Conservation (phyloP, 2,329 filamentous ascomycete species). For the Nothomitra cinnamomea region DNA sequence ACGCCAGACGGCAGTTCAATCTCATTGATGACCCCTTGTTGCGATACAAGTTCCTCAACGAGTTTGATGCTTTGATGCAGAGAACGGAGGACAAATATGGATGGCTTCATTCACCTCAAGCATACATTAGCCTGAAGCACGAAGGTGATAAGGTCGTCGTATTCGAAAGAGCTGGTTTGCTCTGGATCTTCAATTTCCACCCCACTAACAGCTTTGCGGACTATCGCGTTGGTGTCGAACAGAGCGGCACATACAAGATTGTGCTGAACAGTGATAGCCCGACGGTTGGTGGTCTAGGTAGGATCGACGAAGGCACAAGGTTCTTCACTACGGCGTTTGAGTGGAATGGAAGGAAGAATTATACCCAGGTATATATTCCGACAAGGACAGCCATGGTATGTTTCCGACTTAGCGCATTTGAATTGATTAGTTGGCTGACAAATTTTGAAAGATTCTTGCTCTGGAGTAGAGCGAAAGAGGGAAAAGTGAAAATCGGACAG, state of each 20-base stretch:
- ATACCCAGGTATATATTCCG: constrained; percentile 81
- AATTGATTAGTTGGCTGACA: background rate
- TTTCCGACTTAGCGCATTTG: constrained; percentile 9
- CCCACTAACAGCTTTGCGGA: constrained; percentile 70
- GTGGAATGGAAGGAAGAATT: constrained; percentile 86
- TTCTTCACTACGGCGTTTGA: constrained; percentile 85
- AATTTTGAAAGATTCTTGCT: constrained; percentile 32
- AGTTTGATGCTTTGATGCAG: constrained; percentile 90
- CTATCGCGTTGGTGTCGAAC: constrained; percentile 79
- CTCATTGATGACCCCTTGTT: constrained; percentile 72
- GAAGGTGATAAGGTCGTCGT: constrained; percentile 88
- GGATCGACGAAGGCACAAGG: constrained; percentile 61
- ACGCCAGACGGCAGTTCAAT: constrained; percentile 84
- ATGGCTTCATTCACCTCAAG: constrained; percentile 74
- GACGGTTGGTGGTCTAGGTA: constrained; percentile 61
- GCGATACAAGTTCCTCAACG: constrained; percentile 80
- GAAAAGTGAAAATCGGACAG: too few species aligned
- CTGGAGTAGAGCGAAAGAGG: constrained; percentile 21
- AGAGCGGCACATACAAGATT: constrained; percentile 69
- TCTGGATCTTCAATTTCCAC: constrained; percentile 97
- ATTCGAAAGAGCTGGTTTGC: constrained; percentile 76
- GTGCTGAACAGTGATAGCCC: constrained; percentile 67
- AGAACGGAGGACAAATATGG: constrained; percentile 71
- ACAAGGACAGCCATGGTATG: constrained; percentile 65
- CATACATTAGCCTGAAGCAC: constrained; percentile 86